A percentile compares a stretch with the other conserved stretches of the same genome.
These are phyloP conservation scores for Crotalaria pallida DNA, from an alignment of 306 rosid species.

Conservation along the genomic window DNA sequence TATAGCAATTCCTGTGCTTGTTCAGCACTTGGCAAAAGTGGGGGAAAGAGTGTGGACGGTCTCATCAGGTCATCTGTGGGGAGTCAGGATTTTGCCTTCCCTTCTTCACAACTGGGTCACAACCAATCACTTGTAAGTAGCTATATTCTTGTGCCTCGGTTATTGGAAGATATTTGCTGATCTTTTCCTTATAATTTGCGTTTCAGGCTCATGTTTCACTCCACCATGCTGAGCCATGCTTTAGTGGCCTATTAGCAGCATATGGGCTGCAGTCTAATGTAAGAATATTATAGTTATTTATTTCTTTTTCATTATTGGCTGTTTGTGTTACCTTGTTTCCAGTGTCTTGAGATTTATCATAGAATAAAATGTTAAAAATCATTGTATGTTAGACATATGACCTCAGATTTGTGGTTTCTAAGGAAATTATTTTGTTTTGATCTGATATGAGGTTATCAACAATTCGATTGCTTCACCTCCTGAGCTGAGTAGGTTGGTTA, in stretches of 20 bases:
- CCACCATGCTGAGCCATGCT: conserved; percentile 40
- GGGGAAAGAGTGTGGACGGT: conserved; percentile 28
- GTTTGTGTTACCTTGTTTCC: background rate
- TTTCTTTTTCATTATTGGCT: conserved; percentile 1
- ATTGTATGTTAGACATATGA: background rate
- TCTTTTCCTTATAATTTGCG: conserved; percentile 9
- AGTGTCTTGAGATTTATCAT: background rate
- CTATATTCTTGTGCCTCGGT: conserved; percentile 9
- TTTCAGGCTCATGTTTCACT: conserved; percentile 53
- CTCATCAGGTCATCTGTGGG: conserved; percentile 26
- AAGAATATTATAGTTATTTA: background rate
- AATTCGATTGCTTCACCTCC: background rate
- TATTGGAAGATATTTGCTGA: conserved; percentile 13
- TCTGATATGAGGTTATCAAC: background rate
- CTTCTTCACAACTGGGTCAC: conserved; percentile 33
- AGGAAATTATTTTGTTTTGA: background rate
- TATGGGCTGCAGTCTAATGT: conserved; percentile 46
- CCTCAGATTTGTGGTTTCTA: background rate
- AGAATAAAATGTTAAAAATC: background rate
- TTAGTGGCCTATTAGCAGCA: conserved; percentile 32
- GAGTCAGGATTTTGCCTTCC: conserved; percentile 36
- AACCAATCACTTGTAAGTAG: conserved; percentile 52
- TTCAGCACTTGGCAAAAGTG: conserved; percentile 28
- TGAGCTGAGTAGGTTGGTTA: background rate
- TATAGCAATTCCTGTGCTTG: conserved; percentile 22